Base-by-base conservation (phyloP, 2,329 filamentous ascomycete species). In the Thielaviopsis punctulata region DNA sequence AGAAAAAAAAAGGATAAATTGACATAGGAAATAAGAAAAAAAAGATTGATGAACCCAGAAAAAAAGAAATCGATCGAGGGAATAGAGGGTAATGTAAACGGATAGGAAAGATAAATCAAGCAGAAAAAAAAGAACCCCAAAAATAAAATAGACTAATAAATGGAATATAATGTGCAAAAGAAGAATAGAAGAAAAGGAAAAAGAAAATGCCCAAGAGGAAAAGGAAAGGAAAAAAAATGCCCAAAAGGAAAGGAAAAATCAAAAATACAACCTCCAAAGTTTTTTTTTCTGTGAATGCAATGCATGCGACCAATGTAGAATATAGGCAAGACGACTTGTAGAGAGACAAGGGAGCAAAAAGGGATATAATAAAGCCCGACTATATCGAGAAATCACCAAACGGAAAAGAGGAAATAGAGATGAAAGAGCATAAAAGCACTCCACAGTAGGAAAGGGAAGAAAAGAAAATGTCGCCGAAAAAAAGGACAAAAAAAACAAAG, bases 101-200 rank as follows among this genome's bases (percentile, higher is more conserved):
- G 9, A 8, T 48, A 46, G 49, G 18, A 56, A 57, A 54, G 49
- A 54, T 51, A 44, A 54, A 56, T 36, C 56, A 53, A 46, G 59
- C 58, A 57, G 45, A 61, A 55, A 56, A 57, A 58, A 52, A 56
- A 58, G 54, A 60, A 60, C 62, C 56, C 60, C 52, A 58, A 61
- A 55, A 57, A 47, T 57, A 57, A 57, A 58, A 55, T 39, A 25
- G 51, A 51, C 45, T 51, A 55, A 30, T 52, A 45, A 22, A 46
- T 19, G 23, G 48, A 27, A 25, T 46, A 49, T 52, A 47, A 52
- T 25, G 22, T 39, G 41, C 46, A 44, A 49, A 41, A 41, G 27
- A 45, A 44, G 33, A 47, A 23, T 52, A 39, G 27, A 43, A 45
- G 36, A 24, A 48, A 52, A 27, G 47, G 43, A 23, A 48, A 22